Evolutionary conservation across 2,329 filamentous ascomycete species (phyloP).

Genomic region (Sphaerostilbella broomeana): DNA sequence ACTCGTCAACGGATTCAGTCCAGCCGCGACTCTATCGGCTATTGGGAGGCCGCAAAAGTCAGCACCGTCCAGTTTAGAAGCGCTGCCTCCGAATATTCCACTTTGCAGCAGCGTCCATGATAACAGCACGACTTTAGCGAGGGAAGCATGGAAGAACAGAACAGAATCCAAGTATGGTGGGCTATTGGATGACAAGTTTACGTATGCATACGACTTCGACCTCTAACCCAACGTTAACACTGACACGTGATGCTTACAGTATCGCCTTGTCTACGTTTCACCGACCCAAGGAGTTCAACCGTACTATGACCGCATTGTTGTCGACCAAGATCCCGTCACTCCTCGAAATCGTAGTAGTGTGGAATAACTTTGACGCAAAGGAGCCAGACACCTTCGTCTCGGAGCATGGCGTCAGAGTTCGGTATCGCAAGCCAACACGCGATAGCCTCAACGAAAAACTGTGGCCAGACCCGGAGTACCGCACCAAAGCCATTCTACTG

Average conservation of each 20-base stretch:
- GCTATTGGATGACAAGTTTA: constrained; percentile 26
- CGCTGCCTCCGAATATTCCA: not conserved
- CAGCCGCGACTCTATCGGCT: not conserved
- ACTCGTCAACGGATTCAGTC: constrained; percentile 2
- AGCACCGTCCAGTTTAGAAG: not conserved
- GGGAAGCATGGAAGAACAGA: constrained; percentile 6
- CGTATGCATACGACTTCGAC: constrained; percentile 18
- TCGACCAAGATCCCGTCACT: constrained; percentile 29
- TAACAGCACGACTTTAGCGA: constrained; percentile 1
- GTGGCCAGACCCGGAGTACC: constrained; percentile 29
- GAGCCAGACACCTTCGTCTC: constrained; percentile 26
- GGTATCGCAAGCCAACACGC: constrained; percentile 26
- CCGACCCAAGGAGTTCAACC: constrained; percentile 29
- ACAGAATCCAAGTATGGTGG: constrained; percentile 20
- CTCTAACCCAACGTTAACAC: not conserved
- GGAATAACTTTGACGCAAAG: constrained; percentile 29
- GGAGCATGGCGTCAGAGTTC: constrained; percentile 25
- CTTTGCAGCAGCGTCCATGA: constrained; percentile 4
- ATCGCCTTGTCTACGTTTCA: constrained; percentile 32
- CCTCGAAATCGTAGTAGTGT: constrained; percentile 32
- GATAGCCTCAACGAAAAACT: constrained; percentile 35
- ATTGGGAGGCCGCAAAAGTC: not conserved
- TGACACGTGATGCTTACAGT: constrained; percentile 16
- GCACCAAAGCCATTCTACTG: constrained; percentile 34
- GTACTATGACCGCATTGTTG: constrained; percentile 25